Evolutionary conservation across 2,329 filamentous ascomycete species (phyloP), one percentile per base, ranked within the genome.

Genomic region (Arthrobotrys iridis): DNA sequence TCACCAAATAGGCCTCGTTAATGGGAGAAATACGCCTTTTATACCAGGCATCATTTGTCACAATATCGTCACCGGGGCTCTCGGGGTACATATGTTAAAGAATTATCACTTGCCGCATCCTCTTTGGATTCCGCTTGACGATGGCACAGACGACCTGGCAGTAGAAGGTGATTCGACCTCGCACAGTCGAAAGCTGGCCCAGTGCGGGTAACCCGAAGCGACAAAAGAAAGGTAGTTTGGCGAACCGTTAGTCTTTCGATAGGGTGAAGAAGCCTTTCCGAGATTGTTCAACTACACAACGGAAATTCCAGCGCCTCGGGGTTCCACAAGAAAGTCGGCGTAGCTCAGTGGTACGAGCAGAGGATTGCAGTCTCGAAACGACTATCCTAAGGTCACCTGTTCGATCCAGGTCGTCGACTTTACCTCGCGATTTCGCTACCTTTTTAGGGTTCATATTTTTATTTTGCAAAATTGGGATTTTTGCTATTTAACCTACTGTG

Each of bases 331-430:
- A 37, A 37, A 24, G 50, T 55, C 50, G 50, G 50, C 50, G 50
- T 55, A 55, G 50, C 50, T 55, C 50, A 55, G 50, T 55, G 50
- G 50, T 35, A 55, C 50, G 50, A 55, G 50, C 28, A 37, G 50
- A 55, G 30, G 50, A 55, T 55, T 55, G 50, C 50, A 55, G 50
- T 55, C 15, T 11, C 50, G 15, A 5, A 40, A 30, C 30, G 18
- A 55, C 15, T 55, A 55, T 55, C 50, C 50, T 55, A 35, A 55
- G 50, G 50, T 55, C 50, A 55, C 50, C 50, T 55, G 50, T 55
- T 55, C 50, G 50, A 55, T 20, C 50, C 50, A 55, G 50, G 50
- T 55, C 50, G 50, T 55, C 50, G 50, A 55, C 50, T 55, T 22
- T 18, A 55, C 37, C 50, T 55, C 18, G 30, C 28, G n/a, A n/a